phyloP scores from a whole-genome alignment of 2,329 filamentous ascomycete species.

The Fusarium pseudograminearum region DNA sequence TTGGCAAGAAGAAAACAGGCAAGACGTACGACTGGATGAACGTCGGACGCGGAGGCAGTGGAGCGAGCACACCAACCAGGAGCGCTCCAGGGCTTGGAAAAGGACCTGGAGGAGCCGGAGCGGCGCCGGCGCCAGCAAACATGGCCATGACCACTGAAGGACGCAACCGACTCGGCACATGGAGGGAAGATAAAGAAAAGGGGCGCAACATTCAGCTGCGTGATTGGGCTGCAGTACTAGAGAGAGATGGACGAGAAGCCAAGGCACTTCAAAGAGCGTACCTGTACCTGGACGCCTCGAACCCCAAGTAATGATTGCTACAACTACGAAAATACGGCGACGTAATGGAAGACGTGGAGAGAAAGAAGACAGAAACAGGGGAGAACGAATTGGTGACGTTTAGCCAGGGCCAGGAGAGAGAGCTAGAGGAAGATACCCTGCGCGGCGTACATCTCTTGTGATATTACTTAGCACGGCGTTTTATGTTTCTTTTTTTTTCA shows the following conservation, averaged over 20 bases:
- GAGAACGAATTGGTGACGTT: slow-evolving; percentile 16
- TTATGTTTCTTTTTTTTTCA: slow-evolving; percentile 35
- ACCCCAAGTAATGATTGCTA: slow-evolving; percentile 53
- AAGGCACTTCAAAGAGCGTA: slow-evolving; percentile 72
- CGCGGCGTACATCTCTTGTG: slow-evolving; percentile 48
- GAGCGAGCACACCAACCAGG: slow-evolving; percentile 64
- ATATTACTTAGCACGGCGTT: slow-evolving; percentile 55
- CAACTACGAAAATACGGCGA: slow-evolving; percentile 31
- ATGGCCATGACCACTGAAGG: slow-evolving; percentile 67
- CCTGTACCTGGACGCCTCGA: slow-evolving; percentile 63
- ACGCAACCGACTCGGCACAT: slow-evolving; percentile 75
- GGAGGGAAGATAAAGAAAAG: slow-evolving; percentile 81
- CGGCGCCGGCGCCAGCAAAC: slow-evolving; percentile 49
- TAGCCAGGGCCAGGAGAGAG: slow-evolving; percentile 34
- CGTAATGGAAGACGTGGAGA: slow-evolving; percentile 30
- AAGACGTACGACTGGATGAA: slow-evolving; percentile 85
- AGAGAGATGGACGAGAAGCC: slow-evolving; percentile 78
- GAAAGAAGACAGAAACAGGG: slow-evolving; percentile 1
- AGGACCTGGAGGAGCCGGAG: slow-evolving; percentile 48
- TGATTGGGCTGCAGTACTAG: slow-evolving; percentile 83
- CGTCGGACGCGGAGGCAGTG: slow-evolving; percentile 62
- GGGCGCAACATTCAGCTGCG: slow-evolving; percentile 85
- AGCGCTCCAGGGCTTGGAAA: slow-evolving; percentile 51
- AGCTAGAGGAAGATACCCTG: slow-evolving; percentile 50
- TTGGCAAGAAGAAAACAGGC: slow-evolving; percentile 69